Evolutionary conservation across 2,329 filamentous ascomycete genomes (phyloP), one percentile per base, ranked within the genome.

Genomic region (Stagonosporopsis vannaccii): DNA sequence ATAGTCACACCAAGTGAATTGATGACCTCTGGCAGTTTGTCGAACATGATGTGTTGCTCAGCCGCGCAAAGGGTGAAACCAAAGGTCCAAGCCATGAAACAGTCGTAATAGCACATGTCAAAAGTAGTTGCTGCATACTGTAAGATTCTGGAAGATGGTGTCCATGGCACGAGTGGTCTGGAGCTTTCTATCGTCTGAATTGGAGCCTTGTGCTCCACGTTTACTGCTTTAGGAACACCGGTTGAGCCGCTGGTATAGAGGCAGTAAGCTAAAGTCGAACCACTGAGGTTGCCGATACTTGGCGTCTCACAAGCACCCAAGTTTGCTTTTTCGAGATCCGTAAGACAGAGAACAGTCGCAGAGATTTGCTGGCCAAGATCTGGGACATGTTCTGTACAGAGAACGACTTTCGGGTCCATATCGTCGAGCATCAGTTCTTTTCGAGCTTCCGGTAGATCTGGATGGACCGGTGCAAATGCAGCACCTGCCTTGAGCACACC

Each of bases 81-180:
- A 49, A 77, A 74, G 9, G 71, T 72, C 78, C 78, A 80, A 11
- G 77, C 77, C 47, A 80, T 67, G 58, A 80, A 80, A 64, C 78
- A 79, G 59, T 80, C 78, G 49, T 78, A 80, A 57, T 80, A 80
- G 55, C 78, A 80, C 78, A 80, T 80, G 54, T 80, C 78, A 53
- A 79, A 79, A 8, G 75, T 77, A 4, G 68, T 71, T 11, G 77
- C 77, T 28, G 78, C 78, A 56, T 78, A 80, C 55, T 80, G 78
- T 11, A 80, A 60, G 8, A 80, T 64, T 33, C 76, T 68, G 13
- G 76, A 78, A 19, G 67, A 59, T 20, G 60, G 30, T 9, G 60
- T 68, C 77, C 78, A 79, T 9, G 77, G 77, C n/a, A 80, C 65
- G 7, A 77, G 50, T 1, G 62, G 51, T 48, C 69, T 67, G 2